phyloP scores from a whole-genome alignment of 2,329 filamentous ascomycete species.

The Aspergillus calidoustus region DNA sequence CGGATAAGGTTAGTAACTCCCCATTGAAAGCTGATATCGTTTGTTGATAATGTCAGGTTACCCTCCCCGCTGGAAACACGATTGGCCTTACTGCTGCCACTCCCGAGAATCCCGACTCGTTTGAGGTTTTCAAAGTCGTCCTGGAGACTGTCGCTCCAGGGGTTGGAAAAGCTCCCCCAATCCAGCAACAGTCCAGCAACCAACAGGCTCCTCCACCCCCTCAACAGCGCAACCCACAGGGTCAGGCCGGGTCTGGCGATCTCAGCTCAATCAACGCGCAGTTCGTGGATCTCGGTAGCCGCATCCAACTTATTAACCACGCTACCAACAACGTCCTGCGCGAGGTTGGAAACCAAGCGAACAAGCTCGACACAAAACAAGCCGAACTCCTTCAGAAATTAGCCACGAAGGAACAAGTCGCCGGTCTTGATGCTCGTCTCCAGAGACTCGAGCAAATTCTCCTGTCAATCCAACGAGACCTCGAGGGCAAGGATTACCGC shows the following conservation, averaged over 20 bases:
- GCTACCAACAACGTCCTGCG: slow-evolving; percentile 61
- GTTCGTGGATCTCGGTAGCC: slow-evolving; percentile 83
- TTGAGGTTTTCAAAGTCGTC: slow-evolving; percentile 87
- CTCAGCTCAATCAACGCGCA: slow-evolving; percentile 58
- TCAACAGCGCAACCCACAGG: slow-evolving; percentile 16
- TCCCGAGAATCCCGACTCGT: slow-evolving; percentile 89
- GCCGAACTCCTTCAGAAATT: slow-evolving; percentile 52
- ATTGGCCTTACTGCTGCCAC: slow-evolving; percentile 88
- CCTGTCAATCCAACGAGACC: slow-evolving; percentile 56
- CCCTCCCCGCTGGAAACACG: slow-evolving; percentile 77
- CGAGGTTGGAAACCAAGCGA: slow-evolving; percentile 58
- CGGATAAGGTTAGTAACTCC: slow-evolving; percentile 57
- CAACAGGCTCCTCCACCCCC: slow-evolving; percentile 34
- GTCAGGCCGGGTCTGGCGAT: slow-evolving; percentile 43
- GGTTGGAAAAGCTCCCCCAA: slow-evolving; percentile 22
- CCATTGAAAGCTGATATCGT: neutral
- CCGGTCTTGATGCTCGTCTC: slow-evolving; percentile 51
- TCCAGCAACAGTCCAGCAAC: slow-evolving; percentile 24
- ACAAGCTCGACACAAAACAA: slow-evolving; percentile 58
- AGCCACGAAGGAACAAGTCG: slow-evolving; percentile 43
- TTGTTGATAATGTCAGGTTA: slow-evolving; percentile 56
- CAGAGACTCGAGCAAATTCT: slow-evolving; percentile 59
- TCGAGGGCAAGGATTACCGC: slow-evolving; percentile 63
- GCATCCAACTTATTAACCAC: slow-evolving; percentile 67
- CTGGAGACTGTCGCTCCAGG: slow-evolving; percentile 59